Evolutionary conservation across 202 grass and related monocot species (phyloP), one percentile per base, ranked within the genome.

Genomic region (Bolboschoenoplectus hybrid): DNA sequence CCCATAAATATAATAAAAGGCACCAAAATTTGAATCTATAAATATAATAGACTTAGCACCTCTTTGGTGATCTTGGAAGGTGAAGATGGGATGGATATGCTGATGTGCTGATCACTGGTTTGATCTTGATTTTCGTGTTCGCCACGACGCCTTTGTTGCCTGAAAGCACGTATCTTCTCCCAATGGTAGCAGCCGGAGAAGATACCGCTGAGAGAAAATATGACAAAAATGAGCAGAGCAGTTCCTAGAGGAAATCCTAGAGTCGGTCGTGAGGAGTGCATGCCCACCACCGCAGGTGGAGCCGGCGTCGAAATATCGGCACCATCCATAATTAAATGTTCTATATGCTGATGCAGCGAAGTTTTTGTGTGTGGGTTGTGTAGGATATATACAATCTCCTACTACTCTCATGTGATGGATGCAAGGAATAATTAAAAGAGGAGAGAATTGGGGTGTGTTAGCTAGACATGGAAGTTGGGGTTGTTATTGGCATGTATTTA

Each of bases 111-210:
- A 13, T 62, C 86, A 45, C 17, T 19, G 2, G 34, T 66, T 49
- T 74, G 69, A n/a, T 79, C 19, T 80, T 57, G 75, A 55, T 72
- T 34, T 6, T 90, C 80, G 1, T 86, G 36, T 20, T 87, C 81
- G 9, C 81, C 62, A 16, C 2, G 72, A 35, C 84, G 89, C 57
- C 86, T 81, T 63, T 67, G 77, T 84, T 87, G 88, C 44, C 85
- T 76, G 69, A 92, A 63, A 82, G 90, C 75, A 0, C 91, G 93
- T 64, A 97, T 89, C 88, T 90, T 97, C 85, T 97, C 95, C 95
- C 95, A 97, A 88, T 97, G 95, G 76, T 97, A 97, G 77, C 95
- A 97, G 9, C 95, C 92, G 0, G 95, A 95, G 89, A 97, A 91
- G 85, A 95, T 82, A 63, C 93, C 91, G 35, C 95, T 97, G 66